phyloP scores from a whole-genome alignment of 2,329 filamentous ascomycete species.

The Aspergillus sp. region DNA sequence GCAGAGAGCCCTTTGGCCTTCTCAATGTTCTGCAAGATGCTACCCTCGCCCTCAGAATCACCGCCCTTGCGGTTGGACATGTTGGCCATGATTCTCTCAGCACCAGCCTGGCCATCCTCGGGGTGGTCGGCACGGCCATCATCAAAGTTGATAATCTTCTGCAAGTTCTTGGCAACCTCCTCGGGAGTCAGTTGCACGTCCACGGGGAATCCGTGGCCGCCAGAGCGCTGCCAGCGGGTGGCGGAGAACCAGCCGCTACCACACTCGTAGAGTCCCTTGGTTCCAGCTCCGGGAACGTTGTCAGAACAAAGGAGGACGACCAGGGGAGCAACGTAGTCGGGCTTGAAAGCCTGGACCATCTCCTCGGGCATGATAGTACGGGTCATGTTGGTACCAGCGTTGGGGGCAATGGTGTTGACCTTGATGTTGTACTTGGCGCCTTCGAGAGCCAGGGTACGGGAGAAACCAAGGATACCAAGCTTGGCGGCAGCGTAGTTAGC shows the following conservation, averaged over 20 bases:
- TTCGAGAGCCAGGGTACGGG: conserved; percentile 83
- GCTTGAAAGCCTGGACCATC: conserved; percentile 98
- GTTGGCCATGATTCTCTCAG: conserved; percentile 78
- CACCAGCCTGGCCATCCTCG: conserved; percentile 65
- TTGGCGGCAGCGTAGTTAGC: conserved; percentile 94
- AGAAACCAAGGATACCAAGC: conserved; percentile 91
- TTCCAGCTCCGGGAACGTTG: conserved; percentile 74
- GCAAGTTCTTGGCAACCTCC: conserved; percentile 68
- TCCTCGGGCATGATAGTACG: conserved; percentile 91
- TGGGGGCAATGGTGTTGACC: conserved; percentile 96
- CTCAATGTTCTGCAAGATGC: conserved; percentile 69
- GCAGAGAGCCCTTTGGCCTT: conserved; percentile 65
- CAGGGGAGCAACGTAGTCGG: conserved; percentile 91
- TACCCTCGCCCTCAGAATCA: conserved; percentile 46
- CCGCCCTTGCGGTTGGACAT: conserved; percentile 65
- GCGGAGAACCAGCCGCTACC: conserved; percentile 88
- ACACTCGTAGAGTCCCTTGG: conserved; percentile 86
- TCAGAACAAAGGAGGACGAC: conserved; percentile 83
- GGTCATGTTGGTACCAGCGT: conserved; percentile 94
- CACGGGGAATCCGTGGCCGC: conserved; percentile 84
- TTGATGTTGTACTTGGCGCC: conserved; percentile 96
- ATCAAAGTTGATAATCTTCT: conserved; percentile 77
- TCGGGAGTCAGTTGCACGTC: conserved; percentile 79
- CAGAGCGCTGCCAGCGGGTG: conserved; percentile 90
- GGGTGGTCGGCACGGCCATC: conserved; percentile 83